phyloP scores from a whole-genome alignment of 192 early-diverging fungal species.

The Backusella westeae region DNA sequence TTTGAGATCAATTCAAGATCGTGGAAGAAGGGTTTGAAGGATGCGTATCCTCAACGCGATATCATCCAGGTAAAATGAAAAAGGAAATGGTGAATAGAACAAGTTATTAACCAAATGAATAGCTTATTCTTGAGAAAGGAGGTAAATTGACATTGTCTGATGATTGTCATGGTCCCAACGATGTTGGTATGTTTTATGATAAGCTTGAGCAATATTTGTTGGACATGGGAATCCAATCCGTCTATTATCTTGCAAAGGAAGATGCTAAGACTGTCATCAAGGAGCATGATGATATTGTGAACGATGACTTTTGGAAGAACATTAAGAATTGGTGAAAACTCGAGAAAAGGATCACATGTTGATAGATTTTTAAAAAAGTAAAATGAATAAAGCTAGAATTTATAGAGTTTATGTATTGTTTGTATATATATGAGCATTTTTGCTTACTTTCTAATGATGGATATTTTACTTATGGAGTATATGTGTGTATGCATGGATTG shows the following conservation, averaged over 20 bases:
- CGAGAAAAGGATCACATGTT: too few relatives aligned
- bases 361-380: too few relatives aligned
- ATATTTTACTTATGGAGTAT: background rate
- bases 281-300: conserved; percentile 18
- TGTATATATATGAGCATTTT: too few relatives aligned
- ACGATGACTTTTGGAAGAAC: conserved; percentile 28
- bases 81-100: background rate
- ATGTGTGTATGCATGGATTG: background rate
- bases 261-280: background rate
- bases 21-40: conserved; percentile 83
- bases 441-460: too few relatives aligned
- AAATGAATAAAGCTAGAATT: too few relatives aligned
- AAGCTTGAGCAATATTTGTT: conserved; percentile 67
- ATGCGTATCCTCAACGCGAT: conserved; percentile 88
- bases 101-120: background rate
- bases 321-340: conserved; percentile 11
- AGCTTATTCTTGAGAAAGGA: conserved; percentile 61
- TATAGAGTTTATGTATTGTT: too few relatives aligned
- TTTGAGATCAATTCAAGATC: conserved; percentile 95
- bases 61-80: conserved; percentile 62
- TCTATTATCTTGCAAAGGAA: conserved; percentile 49
- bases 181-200: conserved; percentile 86
- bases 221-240: conserved; percentile 54
- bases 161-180: conserved; percentile 88
- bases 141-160: conserved; percentile 87